Evolutionary conservation across 495 filamentous ascomycete genomes (phyloP).

Genomic region (Alectoria sarmentosa): DNA sequence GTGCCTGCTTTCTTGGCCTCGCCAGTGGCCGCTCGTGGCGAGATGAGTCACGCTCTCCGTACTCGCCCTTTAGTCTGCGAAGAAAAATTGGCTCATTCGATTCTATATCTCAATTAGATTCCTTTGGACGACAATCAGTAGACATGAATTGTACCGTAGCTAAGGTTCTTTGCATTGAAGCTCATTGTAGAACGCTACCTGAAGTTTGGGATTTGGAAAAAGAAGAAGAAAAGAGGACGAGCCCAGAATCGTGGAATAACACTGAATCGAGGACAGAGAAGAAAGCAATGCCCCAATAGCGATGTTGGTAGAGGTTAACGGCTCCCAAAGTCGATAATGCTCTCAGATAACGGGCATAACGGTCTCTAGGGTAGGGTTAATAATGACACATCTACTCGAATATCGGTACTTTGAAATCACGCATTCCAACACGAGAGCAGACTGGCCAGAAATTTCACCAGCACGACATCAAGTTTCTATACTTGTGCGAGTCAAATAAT

Average conservation of each 20-base stretch:
- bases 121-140: background rate
- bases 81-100: constrained; percentile 25
- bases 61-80: constrained; percentile 17
- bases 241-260: background rate
- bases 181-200: background rate
- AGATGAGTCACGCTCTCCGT: constrained; percentile 14
- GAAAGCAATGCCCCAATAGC: background rate
- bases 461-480: background rate
- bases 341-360: background rate
- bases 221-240: background rate
- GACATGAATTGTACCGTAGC: constrained; percentile 19
- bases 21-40: constrained; percentile 28
- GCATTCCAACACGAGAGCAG: background rate
- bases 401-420: background rate
- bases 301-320: background rate
- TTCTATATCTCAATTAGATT: constrained; percentile 14
- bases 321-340: background rate
- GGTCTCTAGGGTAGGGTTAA: background rate
- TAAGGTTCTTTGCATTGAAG: constrained; percentile 22
- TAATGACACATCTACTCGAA: background rate
- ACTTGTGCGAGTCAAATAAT: no score
- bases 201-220: background rate
- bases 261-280: background rate
- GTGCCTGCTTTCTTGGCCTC: constrained; percentile 27
- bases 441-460: background rate